phyloP scores from a whole-genome alignment of 768 basidiomycete genomes.

The Hypholoma sublateritium region DNA sequence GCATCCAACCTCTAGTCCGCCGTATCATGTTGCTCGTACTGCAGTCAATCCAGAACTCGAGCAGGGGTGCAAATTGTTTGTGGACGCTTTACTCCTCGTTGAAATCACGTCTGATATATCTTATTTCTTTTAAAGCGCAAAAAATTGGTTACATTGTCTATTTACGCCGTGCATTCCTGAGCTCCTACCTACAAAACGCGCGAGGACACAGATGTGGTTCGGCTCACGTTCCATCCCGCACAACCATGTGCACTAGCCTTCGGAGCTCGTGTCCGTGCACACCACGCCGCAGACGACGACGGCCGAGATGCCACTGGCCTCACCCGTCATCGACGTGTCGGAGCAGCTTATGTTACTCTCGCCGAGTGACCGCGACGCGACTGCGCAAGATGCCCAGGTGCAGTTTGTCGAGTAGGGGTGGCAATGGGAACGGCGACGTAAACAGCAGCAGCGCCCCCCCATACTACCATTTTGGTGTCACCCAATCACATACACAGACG shows the following conservation, averaged over 20 bases:
- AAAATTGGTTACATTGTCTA: neutral
- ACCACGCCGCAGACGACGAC: too few species aligned
- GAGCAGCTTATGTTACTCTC: too few species aligned
- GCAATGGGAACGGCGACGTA: constrained; percentile 11
- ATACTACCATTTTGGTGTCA: too few species aligned
- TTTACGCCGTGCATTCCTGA: constrained; percentile 72
- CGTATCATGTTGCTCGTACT: constrained; percentile 93
- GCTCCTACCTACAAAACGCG: constrained; percentile 85
- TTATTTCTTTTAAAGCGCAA: neutral
- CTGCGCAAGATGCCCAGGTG: too few species aligned
- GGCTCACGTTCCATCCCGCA: too few species aligned
- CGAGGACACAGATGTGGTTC: constrained; percentile 69
- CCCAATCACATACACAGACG: neutral
- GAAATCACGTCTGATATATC: constrained; percentile 69
- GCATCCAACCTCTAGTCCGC: constrained; percentile 87
- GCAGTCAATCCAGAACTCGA: constrained; percentile 79
- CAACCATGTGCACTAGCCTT: too few species aligned
- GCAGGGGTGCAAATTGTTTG: constrained; percentile 91
- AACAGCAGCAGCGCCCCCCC: too few species aligned
- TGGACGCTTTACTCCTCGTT: constrained; percentile 93
- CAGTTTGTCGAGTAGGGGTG: neutral
- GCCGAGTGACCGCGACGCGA: too few species aligned
- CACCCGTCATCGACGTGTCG: too few species aligned
- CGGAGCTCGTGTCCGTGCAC: too few species aligned
- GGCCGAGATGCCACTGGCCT: too few species aligned